These are phyloP conservation scores for Gracilariopsis chorda DNA, from an alignment of 23 red algal genomes.

Conservation along the genomic window DNA sequence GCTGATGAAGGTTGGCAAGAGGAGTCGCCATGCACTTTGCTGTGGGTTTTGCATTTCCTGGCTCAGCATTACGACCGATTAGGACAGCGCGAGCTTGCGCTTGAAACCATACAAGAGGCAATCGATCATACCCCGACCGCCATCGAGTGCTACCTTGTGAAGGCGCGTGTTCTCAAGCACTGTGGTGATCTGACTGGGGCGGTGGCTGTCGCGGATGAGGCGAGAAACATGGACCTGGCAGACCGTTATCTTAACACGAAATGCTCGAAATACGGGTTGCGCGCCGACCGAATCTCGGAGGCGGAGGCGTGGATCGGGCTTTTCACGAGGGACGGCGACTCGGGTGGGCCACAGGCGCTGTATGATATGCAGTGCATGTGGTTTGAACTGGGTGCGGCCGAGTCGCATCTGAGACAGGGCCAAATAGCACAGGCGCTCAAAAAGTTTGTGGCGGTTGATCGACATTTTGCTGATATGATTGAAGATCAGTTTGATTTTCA, in stretches of 20 bases:
- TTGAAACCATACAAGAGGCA: slow-evolving; percentile 54
- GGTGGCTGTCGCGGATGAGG: slow-evolving; percentile 63
- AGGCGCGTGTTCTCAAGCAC: slow-evolving; percentile 80
- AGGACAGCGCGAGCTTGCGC: slow-evolving; percentile 50
- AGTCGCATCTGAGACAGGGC: slow-evolving; percentile 53
- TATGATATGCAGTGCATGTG: slow-evolving; percentile 99
- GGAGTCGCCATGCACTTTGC: slow-evolving; percentile 52
- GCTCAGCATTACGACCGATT: slow-evolving; percentile 80
- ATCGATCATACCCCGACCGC: slow-evolving; percentile 61
- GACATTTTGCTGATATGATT: slow-evolving; percentile 91
- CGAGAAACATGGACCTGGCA: slow-evolving; percentile 81
- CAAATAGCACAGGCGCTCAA: slow-evolving; percentile 83
- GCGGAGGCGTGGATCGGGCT: slow-evolving; percentile 74
- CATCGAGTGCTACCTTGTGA: slow-evolving; percentile 75
- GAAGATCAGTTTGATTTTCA: slow-evolving; percentile 97
- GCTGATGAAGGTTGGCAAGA: not conserved
- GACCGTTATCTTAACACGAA: slow-evolving; percentile 94
- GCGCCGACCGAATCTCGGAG: slow-evolving; percentile 45
- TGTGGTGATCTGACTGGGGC: slow-evolving; percentile 73
- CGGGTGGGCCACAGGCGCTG: slow-evolving; percentile 72
- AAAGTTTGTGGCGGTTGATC: slow-evolving; percentile 78
- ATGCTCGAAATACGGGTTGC: slow-evolving; percentile 74
- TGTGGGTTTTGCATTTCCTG: slow-evolving; percentile 88
- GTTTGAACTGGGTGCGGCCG: slow-evolving; percentile 88
- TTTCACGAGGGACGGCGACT: slow-evolving; percentile 93